Evolutionary conservation across 2,329 filamentous ascomycete species (phyloP), one percentile per base, ranked within the genome.

Genomic region (Hortaea sp.): DNA sequence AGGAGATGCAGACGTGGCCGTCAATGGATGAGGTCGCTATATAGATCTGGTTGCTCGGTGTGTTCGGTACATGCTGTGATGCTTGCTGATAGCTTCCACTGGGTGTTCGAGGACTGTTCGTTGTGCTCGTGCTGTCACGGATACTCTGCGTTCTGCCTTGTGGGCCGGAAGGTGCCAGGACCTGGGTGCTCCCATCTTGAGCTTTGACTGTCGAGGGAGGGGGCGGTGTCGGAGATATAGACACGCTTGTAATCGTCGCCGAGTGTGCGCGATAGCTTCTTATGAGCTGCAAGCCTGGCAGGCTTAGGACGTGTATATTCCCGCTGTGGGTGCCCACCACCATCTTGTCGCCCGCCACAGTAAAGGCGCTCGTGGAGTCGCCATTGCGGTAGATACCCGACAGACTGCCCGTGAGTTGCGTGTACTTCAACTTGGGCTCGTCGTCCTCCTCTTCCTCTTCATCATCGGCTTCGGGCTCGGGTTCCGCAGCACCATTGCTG

Each of bases 311-410:
- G 71, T 98, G 85, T 59, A 97, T 90, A 60, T 92, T 95, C 58
- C 92, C 92, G 69, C 94, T 95, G 66, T 98, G 90, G 30, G 92
- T 95, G 54, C 90, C 92, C 57, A 94, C 74, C 52, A 95, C 87
- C 90, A 97, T 94, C 72, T 97, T 97, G 72, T 98, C 90, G 44
- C 90, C 90, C 37, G 85, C 85, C 42, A 94, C 87, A 42, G 94
- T 70, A 63, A 95, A 95, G 6, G 86, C 74, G 66, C 89, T 95
- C 28, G 90, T 95, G 56, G 88, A 87, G 75, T 98, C 92, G 57
- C 88, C 89, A 69, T 94, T 95, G 48, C 88, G 82, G 69, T 98
- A 98, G 31, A 95, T 78, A 39, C 84, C 73, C 28, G 77, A 80
- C 50, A 98, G 70, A 58, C 84, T 82, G 50, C 82, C 83, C 6